Evolutionary conservation across 257 asterid species (phyloP).

Genomic region (Gentiana dahurica): DNA sequence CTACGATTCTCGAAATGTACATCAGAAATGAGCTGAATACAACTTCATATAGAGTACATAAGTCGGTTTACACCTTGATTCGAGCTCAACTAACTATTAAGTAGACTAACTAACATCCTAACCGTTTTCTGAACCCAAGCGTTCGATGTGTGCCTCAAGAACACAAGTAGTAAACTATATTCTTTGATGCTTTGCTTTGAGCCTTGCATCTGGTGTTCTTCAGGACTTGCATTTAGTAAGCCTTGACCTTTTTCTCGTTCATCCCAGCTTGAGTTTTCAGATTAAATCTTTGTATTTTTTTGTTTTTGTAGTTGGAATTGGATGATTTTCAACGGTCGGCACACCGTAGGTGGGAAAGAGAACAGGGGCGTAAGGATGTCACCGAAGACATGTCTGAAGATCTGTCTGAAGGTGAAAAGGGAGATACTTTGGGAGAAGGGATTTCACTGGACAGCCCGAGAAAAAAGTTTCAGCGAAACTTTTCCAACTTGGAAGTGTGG

Average conservation of each 20-base stretch:
- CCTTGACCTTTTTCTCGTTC: neutral
- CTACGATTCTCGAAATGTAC: too few relatives aligned
- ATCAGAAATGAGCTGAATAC: too few relatives aligned
- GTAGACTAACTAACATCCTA: too few relatives aligned
- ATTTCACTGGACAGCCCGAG: slow-evolving; percentile 41
- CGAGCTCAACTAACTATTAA: too few relatives aligned
- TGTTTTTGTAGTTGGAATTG: slow-evolving; percentile 45
- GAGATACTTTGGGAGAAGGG: slow-evolving; percentile 46
- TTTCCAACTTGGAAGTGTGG: slow-evolving; percentile 52
- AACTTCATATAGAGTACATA: too few relatives aligned
- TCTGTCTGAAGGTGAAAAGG: slow-evolving; percentile 74
- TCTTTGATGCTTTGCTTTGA: neutral
- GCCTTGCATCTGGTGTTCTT: neutral
- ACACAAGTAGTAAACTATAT: neutral
- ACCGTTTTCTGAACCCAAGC: too few relatives aligned
- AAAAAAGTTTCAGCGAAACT: slow-evolving; percentile 32
- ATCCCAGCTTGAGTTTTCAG: neutral
- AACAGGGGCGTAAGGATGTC: slow-evolving; percentile 65
- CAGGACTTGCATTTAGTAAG: neutral
- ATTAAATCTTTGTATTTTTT: neutral
- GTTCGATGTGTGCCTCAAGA: neutral
- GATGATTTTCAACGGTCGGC: slow-evolving; percentile 48
- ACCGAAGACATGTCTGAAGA: slow-evolving; percentile 79
- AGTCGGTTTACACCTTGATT: too few relatives aligned
- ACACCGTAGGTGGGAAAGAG: slow-evolving; percentile 53